A percentile compares a stretch with the other conserved stretches of the same genome.
phyloP scores from a whole-genome alignment of 208 protist species.

The Trypanosoma boissoni region DNA sequence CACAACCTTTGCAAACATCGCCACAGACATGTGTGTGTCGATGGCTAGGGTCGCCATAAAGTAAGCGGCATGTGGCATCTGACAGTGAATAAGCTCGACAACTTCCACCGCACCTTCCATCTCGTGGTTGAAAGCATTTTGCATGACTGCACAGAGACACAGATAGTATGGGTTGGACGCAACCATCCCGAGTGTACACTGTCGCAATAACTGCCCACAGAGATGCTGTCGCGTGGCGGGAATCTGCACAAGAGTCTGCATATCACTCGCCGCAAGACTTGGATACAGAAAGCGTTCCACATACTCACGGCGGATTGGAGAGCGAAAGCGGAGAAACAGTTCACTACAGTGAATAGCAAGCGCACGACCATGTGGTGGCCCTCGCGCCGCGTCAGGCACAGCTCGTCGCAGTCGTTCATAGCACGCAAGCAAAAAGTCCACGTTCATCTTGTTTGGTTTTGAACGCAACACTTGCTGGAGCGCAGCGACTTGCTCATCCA shows the following conservation, averaged over 20 bases:
- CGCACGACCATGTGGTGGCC: constrained; percentile 67
- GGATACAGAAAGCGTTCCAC: constrained; percentile 89
- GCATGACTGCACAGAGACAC: constrained; percentile 84
- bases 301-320: constrained; percentile 86
- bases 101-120: constrained; percentile 75
- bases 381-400: constrained; percentile 56
- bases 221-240: constrained; percentile 73
- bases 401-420: constrained; percentile 86
- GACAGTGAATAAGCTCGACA: constrained; percentile 77
- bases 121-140: constrained; percentile 74
- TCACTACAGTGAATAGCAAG: constrained; percentile 87
- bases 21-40: constrained; percentile 83
- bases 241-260: constrained; percentile 66
- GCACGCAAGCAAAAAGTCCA: constrained; percentile 87
- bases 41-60: constrained; percentile 79
- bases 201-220: constrained; percentile 58
- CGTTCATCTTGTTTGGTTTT: constrained; percentile 73
- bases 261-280: constrained; percentile 76
- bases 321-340: constrained; percentile 87
- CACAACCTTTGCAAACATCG: constrained; percentile 87
- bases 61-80: constrained; percentile 89
- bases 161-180: constrained; percentile 82
- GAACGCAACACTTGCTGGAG: constrained; percentile 79
- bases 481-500: constrained; percentile 77
- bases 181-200: constrained; percentile 74